phyloP scores from a whole-genome alignment of 805 yeast species.

The Hanseniaspora singularis region DNA sequence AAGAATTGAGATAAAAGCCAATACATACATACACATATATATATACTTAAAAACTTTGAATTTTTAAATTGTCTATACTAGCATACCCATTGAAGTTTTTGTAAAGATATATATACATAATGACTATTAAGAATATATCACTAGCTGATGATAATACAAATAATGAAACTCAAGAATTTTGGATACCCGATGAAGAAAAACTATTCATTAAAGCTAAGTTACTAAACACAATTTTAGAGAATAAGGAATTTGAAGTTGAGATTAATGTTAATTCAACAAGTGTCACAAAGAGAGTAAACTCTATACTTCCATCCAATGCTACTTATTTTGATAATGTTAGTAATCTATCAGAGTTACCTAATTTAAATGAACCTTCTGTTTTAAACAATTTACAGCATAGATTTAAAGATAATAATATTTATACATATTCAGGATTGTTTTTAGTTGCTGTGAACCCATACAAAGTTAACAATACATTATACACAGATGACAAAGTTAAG shows the following conservation, averaged over 20 bases:
- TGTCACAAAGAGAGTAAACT: constrained; percentile 9
- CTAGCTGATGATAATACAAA: background rate
- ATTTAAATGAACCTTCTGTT: constrained; percentile 91
- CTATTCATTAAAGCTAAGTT: constrained; percentile 46
- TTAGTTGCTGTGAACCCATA: constrained; percentile 94
- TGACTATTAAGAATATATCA: no score
- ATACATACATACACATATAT: no score
- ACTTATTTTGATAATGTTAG: constrained; percentile 77
- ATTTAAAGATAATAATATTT: constrained; percentile 65
- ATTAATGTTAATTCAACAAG: background rate
- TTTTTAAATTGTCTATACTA: no score
- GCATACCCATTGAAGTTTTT: no score
- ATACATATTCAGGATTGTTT: constrained; percentile 90
- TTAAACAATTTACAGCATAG: constrained; percentile 68
- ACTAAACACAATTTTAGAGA: constrained; percentile 28
- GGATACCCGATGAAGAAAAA: constrained; percentile 55
- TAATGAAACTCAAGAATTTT: constrained; percentile 37
- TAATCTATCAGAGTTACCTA: constrained; percentile 93
- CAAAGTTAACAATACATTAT: constrained; percentile 59
- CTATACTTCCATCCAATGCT: constrained; percentile 49
- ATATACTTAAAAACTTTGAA: no score
- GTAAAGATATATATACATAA: no score
- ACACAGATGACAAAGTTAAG: constrained; percentile 40
- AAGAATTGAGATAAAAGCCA: no score
- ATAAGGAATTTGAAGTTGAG: constrained; percentile 32